Base-by-base conservation (phyloP, 2,329 filamentous ascomycete genomes). In the Aureobasidium lini region DNA sequence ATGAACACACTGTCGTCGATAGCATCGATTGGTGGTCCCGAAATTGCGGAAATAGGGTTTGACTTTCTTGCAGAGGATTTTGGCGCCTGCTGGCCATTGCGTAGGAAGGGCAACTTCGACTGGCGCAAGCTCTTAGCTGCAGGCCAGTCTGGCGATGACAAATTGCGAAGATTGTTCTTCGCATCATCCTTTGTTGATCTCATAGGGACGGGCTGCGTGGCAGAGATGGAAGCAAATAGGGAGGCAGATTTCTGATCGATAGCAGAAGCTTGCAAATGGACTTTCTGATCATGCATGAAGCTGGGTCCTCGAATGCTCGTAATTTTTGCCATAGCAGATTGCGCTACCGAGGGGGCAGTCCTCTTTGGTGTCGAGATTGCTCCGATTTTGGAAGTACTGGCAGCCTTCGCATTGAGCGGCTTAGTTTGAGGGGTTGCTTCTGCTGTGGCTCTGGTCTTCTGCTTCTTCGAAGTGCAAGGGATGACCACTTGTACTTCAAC, bases 401-500 rank as follows among this genome's bases (percentile, higher is more conserved):
- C 37, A 3, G 54, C 43, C 23, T 42, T 40, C 16, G n/a, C 18
- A 5, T 32, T 15, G 44, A 7, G 18, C 8, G n/a, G 13, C 18
- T 58, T 31, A 16, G 4, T 2, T 47, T 34, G 44, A 31, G 57
- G 36, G 9, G 47, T 53, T 15, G 18, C 16, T 18, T 31, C 28
- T 28, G 36, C 29, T 10, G 29, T n/a, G 7, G 11, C 13, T 1
- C 34, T 7, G 3, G 46, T 49, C 29, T 50, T 59, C 31, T 44
- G 56, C 44, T 59, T 50, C 56, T 59, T 59, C n/a, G 46, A 48
- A 3, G 43, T 11, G 15, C 8, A 31, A 1, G 42, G 34, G 10
- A 57, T 48, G 18, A 57, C 34, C 3, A 57, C 54, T 37, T 57
- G 54, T 2, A 57, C 54, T 16, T 57, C 54, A 13, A 39, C 42